A percentile compares a stretch with the other conserved stretches of the same genome.
Conservation (phyloP, 495 filamentous ascomycete genomes). For the Neurospora sp. region DNA sequence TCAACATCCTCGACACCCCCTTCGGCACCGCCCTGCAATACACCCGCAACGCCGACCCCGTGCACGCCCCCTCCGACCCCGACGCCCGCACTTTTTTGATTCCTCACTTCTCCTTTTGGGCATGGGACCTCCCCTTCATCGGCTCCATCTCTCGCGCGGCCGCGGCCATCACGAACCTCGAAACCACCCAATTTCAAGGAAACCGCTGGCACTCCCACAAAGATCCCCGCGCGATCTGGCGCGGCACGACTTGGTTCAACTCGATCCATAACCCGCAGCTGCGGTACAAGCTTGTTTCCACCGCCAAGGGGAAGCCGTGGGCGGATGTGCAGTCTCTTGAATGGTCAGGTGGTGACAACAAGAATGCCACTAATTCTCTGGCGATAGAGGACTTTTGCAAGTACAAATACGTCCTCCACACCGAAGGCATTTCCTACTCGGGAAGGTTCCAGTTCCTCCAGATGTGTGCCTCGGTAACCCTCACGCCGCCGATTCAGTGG, state of each 20-base stretch:
- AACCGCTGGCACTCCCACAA: slow-evolving; percentile 37
- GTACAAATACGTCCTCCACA: slow-evolving; percentile 46
- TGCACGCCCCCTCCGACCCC: slow-evolving; percentile 35
- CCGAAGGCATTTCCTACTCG: slow-evolving; percentile 53
- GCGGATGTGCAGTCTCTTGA: slow-evolving; percentile 40
- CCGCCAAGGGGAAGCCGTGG: slow-evolving; percentile 30
- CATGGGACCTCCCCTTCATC: slow-evolving; percentile 54
- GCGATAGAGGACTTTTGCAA: slow-evolving; percentile 40
- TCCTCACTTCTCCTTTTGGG: slow-evolving; percentile 74
- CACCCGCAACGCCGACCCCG: slow-evolving; percentile 28
- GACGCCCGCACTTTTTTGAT: slow-evolving; percentile 51
- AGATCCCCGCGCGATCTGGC: slow-evolving; percentile 57
- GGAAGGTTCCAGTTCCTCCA: slow-evolving; percentile 46
- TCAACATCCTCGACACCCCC: slow-evolving; percentile 35
- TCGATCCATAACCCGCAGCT: slow-evolving; percentile 28
- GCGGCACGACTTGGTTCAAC: slow-evolving; percentile 50
- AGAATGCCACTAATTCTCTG: slow-evolving; percentile 38
- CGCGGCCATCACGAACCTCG: slow-evolving; percentile 33
- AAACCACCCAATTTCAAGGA: slow-evolving; percentile 4
- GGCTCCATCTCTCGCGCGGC: slow-evolving; percentile 47
- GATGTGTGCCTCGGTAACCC: slow-evolving; percentile 37
- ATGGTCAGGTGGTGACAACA: slow-evolving; percentile 17
- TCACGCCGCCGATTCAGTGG: slow-evolving; percentile 40
- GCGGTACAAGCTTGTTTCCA: slow-evolving; percentile 33
- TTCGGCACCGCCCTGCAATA: slow-evolving; percentile 29